These are phyloP conservation scores for Pythium insidiosum DNA, from an alignment of 352 stramenopile genomes.

Conservation along the genomic window DNA sequence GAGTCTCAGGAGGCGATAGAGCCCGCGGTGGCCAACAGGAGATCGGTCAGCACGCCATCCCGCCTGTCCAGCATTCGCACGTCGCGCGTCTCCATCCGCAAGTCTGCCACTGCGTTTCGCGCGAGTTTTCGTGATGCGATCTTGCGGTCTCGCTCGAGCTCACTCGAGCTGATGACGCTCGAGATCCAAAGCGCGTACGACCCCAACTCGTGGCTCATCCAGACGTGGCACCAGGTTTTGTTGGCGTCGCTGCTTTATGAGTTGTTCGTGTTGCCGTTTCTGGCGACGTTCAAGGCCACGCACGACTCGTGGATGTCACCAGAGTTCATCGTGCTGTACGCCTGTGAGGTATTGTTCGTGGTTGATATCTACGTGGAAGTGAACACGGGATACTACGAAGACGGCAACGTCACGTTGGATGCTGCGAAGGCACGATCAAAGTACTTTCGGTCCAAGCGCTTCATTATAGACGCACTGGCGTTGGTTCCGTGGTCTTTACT, in stretches of 20 bases:
- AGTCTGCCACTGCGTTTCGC: slow-evolving; percentile 4
- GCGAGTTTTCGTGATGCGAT: slow-evolving; percentile 20
- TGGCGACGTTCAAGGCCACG: slow-evolving; percentile 26
- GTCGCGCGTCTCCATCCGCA: no score
- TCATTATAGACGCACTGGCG: slow-evolving; percentile 36
- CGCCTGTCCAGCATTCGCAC: no score
- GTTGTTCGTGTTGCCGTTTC: slow-evolving; percentile 37
- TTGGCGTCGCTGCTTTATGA: slow-evolving; percentile 48
- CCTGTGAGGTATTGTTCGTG: slow-evolving; percentile 46
- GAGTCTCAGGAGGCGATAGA: no score
- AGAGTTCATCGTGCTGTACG: slow-evolving; percentile 32
- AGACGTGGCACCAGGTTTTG: slow-evolving; percentile 51
- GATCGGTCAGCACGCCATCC: no score
- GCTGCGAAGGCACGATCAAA: slow-evolving; percentile 32
- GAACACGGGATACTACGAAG: slow-evolving; percentile 65
- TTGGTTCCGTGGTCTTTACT: slow-evolving; percentile 37
- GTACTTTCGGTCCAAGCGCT: slow-evolving; percentile 46
- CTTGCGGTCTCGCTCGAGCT: slow-evolving; percentile 35
- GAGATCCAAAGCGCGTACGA: slow-evolving; percentile 48
- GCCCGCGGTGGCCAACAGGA: no score
- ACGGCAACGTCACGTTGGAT: slow-evolving; percentile 45
- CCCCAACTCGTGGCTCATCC: slow-evolving; percentile 40
- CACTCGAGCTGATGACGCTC: slow-evolving; percentile 36
- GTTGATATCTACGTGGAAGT: slow-evolving; percentile 53
- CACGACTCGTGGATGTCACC: slow-evolving; percentile 12